Evolutionary conservation across 176 grass and related monocot species (phyloP).

Genomic region (Puya raimondii): DNA sequence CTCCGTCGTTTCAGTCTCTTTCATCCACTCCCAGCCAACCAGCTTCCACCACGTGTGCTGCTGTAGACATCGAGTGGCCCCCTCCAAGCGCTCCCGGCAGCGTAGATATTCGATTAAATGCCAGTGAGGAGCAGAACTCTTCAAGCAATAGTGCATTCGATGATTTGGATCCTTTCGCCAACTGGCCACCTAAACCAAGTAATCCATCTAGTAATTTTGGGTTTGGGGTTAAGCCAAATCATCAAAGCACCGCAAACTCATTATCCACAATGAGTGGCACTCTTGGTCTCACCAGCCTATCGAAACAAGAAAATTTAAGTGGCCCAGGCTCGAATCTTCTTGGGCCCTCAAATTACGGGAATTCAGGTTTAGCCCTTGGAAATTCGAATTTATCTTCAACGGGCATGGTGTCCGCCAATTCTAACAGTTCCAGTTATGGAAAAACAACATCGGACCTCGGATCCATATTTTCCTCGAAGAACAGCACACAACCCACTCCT

Average conservation of each 20-base stretch:
- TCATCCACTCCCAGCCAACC: conserved; percentile 33
- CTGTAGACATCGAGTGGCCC: conserved; percentile 92
- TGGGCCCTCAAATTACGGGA: conserved; percentile 35
- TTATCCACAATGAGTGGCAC: conserved; percentile 30
- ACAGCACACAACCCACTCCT: conserved; percentile 33
- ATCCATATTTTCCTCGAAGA: conserved; percentile 27
- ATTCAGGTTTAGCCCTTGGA: conserved; percentile 35
- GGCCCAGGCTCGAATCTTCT: conserved; percentile 35
- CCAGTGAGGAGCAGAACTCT: conserved; percentile 44
- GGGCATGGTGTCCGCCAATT: conserved; percentile 24
- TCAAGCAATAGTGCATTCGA: conserved; percentile 27
- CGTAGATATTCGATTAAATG: conserved; percentile 22
- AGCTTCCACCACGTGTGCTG: conserved; percentile 42
- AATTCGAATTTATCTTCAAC: conserved; percentile 15
- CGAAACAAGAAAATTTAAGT: conserved; percentile 25
- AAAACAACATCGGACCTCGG: conserved; percentile 44
- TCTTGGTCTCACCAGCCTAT: conserved; percentile 29
- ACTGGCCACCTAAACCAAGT: conserved; percentile 77
- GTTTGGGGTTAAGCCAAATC: conserved; percentile 15
- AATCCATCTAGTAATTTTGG: conserved; percentile 26
- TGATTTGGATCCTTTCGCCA: conserved; percentile 92
- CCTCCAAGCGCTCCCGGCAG: conserved; percentile 61
- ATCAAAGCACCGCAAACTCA: conserved; percentile 33
- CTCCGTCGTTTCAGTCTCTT: conserved; percentile 34
- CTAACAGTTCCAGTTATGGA: conserved; percentile 24